phyloP scores from a whole-genome alignment of 108 stramenopile species.

The Skeletonema costatum region DNA sequence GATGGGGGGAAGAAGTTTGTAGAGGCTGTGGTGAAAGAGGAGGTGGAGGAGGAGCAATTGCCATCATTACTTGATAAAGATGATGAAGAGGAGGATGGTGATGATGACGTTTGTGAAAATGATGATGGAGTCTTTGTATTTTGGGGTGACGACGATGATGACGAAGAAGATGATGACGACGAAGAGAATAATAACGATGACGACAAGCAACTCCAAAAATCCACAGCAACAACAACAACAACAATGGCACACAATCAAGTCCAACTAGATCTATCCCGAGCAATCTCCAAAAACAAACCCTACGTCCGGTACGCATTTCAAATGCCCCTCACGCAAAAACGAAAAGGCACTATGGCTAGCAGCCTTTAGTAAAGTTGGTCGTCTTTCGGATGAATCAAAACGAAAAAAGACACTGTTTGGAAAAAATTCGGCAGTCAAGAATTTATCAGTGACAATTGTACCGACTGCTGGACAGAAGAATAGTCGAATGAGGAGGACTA shows the following conservation, averaged over 20 bases:
- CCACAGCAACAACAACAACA: background rate
- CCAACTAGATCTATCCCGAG: background rate
- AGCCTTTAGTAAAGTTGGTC: constrained; percentile 4
- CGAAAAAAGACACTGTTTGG: constrained; percentile 2
- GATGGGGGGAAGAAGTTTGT: background rate
- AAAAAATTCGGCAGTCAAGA: background rate
- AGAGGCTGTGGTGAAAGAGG: background rate
- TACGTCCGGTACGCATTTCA: background rate
- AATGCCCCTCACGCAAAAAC: background rate
- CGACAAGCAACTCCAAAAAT: background rate
- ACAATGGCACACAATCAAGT: background rate
- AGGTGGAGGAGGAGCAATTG: background rate
- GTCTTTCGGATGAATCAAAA: background rate
- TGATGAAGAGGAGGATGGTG: background rate
- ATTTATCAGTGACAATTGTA: background rate
- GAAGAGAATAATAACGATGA: background rate
- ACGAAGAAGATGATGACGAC: background rate
- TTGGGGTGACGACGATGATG: constrained; percentile 1
- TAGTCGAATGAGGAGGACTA: background rate
- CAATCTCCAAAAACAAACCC: background rate
- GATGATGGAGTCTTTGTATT: constrained; percentile 12
- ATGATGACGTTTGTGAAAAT: background rate
- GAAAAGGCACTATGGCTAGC: constrained; percentile 6
- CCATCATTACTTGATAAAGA: background rate
- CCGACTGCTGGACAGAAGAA: background rate